Conservation (phyloP, 768 basidiomycete species). For the Mrakia frigida region DNA sequence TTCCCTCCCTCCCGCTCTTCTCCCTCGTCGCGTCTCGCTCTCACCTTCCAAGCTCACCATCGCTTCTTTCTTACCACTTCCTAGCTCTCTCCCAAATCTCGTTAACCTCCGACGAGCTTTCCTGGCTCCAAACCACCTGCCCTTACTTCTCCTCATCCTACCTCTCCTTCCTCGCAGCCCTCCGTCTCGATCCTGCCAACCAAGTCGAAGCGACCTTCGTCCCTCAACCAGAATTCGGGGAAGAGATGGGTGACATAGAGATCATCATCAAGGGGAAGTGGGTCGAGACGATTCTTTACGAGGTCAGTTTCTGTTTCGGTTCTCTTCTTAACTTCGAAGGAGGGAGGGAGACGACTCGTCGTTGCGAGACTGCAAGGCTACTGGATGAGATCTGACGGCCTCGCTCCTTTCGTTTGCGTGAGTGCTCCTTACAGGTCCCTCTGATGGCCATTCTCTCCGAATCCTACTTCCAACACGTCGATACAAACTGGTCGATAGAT, state of each 20-base stretch:
- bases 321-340: neutral
- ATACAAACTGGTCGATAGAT: slow-evolving; percentile 78
- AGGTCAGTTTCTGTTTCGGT: slow-evolving; percentile 51
- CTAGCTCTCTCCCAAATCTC: no score
- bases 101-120: slow-evolving; percentile 57
- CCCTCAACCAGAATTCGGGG: slow-evolving; percentile 50
- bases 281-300: slow-evolving; percentile 81
- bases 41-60: neutral
- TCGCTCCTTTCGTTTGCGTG: neutral
- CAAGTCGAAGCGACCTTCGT: slow-evolving; percentile 64
- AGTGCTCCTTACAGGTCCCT: slow-evolving; percentile 15
- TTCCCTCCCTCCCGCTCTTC: neutral
- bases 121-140: slow-evolving; percentile 63
- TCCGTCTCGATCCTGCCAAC: slow-evolving; percentile 46
- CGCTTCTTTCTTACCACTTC: neutral
- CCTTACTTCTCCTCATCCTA: slow-evolving; percentile 69
- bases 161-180: slow-evolving; percentile 60
- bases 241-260: slow-evolving; percentile 52
- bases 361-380: no score
- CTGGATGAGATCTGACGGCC: no score
- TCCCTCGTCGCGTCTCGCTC: slow-evolving; percentile 1
- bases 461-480: slow-evolving; percentile 69
- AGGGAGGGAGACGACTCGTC: neutral
- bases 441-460: slow-evolving; percentile 57
- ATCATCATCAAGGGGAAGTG: slow-evolving; percentile 70